Evolutionary conservation across 225 moss, liverwort and hornwort genomes (phyloP), one percentile per base, ranked within the genome.

Genomic region (Pseudisothecium myosuroides): DNA sequence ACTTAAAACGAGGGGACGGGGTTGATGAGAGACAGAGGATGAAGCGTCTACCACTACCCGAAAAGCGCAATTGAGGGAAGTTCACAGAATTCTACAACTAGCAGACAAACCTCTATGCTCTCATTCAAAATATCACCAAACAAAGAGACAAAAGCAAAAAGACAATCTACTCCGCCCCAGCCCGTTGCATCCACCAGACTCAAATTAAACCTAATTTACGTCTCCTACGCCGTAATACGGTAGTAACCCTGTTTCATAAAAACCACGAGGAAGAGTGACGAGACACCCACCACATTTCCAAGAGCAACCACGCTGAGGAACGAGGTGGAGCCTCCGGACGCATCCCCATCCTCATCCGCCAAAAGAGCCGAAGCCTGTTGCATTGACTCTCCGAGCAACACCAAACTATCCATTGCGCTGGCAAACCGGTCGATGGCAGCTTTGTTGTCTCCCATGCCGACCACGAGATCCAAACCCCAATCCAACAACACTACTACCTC

Each of bases 291-390:
- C 90, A 98, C 95, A 91, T 93, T 96, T 82, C 98, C 98, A 32
- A 97, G 94, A 39, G 96, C 95, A 82, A 96, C 96, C 71, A 96
- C 96, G 84, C 96, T 98, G 50, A 98, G 94, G 91, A 98, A 98
- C 89, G 95, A 92, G 89, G 92, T 50, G 76, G 93, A 91, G 63
- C 90, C 92, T 89, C 90, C 92, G 45, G 92, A 89, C 52, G 92
- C 85, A 80, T 98, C 98, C 31, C 91, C 90, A 60, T 98, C 98
- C 72, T 97, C 98, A 83, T 98, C 98, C 73, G 95, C 96, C 85
- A 98, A 90, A 76, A 98, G 95, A 90, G 97, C 43, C 76, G 97
- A 89, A 61, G 98, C 98, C 95, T 98, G 98, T 93, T 96, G 97
- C 98, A 98, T 98, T 90, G 97, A 94, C 56, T 98, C 97, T 68